Evolutionary conservation across 768 basidiomycete genomes (phyloP), one percentile per base, ranked within the genome.

Genomic region (Neoboletus subvelutipes): DNA sequence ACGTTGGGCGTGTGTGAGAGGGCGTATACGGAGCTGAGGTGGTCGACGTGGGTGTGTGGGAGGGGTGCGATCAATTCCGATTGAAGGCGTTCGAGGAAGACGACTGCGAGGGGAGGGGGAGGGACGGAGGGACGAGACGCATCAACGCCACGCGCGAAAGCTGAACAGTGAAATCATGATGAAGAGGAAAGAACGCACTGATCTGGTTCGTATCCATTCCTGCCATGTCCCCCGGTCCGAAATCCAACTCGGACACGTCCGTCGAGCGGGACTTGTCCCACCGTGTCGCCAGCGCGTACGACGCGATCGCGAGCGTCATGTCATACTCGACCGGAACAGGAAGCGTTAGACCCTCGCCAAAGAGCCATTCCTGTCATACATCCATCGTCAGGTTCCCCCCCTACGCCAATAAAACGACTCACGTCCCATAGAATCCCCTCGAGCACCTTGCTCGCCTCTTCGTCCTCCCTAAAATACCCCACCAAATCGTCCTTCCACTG

Each of bases 401-500:
- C 9, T 11, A 26, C n/a, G 26, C 13, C 22, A 26, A 17, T 1
- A 33, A 45, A 20, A 55, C 22, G n/a, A 58, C 85, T 60, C 64
- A 89, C 91, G 67, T 93, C 72, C 89, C 91, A 96, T 64, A 90
- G 82, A 43, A 95, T 76, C 47, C 74, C 81, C 58, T 92, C 78
- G 34, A 96, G 77, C 2, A 78, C 79, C 60, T 83, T 79, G 87
- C 83, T 9, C 76, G 29, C 71, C 0, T 79, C 82, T 28, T 83
- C 83, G 56, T 88, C 68, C 51, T 76, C 77, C 46, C 73, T 71
- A 73, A 81, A 96, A 70, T 87, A 94, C 7, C 63, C 75, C 64
- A 87, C 91, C 13, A 96, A 73, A 66, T 95, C 90, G 0, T 77
- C 75, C 64, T 90, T 89, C 93, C 93, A 96, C 61, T 93, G 79